Conservation (phyloP, 306 rosid genomes). For the Erythrophleum fordii region DNA sequence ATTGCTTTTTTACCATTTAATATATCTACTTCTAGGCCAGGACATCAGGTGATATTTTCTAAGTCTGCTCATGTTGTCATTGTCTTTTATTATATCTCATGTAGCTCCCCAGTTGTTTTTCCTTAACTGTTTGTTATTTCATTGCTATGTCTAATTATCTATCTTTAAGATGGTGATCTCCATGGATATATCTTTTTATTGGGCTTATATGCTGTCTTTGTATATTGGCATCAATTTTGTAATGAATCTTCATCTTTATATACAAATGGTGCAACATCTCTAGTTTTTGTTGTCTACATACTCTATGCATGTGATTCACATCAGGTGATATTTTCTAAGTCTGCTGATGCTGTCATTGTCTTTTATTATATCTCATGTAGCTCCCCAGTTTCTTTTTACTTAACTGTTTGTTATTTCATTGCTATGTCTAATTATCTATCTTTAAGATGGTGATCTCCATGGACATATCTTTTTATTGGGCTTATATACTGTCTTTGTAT, state of each 20-base stretch:
- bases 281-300: neutral
- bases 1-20: constrained; percentile 2
- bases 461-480: neutral
- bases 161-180: constrained; percentile 8
- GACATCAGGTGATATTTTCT: neutral
- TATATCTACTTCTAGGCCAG: neutral
- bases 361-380: constrained; percentile 1
- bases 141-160: constrained; percentile 11
- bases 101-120: neutral
- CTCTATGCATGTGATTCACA: neutral
- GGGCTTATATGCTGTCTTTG: neutral
- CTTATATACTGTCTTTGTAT: neutral
- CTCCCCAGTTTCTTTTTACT: neutral
- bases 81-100: constrained; percentile 6
- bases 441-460: constrained; percentile 1
- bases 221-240: constrained; percentile 15
- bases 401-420: constrained; percentile 2
- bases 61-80: constrained; percentile 4
- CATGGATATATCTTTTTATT: neutral
- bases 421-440: constrained; percentile 7
- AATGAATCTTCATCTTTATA: constrained; percentile 8
- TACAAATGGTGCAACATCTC: neutral
- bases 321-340: neutral
- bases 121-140: neutral
- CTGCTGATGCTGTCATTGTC: constrained; percentile 9